A percentile compares a stretch with the other conserved stretches of the same genome.
These are phyloP conservation scores for Wallacemonas collosoma DNA, from an alignment of 208 protist species.

Conservation along the genomic window DNA sequence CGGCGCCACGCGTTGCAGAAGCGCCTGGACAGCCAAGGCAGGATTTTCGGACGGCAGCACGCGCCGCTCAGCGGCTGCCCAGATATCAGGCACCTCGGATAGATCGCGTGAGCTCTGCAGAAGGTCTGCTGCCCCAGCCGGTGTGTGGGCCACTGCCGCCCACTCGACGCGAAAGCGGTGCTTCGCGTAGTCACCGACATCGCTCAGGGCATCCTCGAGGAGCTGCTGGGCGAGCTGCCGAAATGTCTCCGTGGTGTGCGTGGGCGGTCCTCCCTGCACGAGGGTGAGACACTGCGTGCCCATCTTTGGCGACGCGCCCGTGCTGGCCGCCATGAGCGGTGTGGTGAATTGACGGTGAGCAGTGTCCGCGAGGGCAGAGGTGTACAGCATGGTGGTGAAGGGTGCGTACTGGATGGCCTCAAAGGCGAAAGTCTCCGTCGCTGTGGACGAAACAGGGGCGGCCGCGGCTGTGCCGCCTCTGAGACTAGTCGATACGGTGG, in stretches of 20 bases:
- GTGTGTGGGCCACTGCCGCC: neutral
- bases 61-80: neutral
- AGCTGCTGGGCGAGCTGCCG: neutral
- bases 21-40: neutral
- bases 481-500: neutral
- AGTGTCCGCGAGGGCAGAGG: neutral
- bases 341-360: neutral
- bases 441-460: too few relatives aligned
- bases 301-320: neutral
- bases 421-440: constrained; percentile 2
- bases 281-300: constrained; percentile 9
- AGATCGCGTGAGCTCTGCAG: neutral
- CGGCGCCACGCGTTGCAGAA: constrained; percentile 1
- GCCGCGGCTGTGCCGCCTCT: too few relatives aligned
- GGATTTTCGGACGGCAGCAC: neutral
- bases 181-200: constrained; percentile 1
- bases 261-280: constrained; percentile 5
- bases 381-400: constrained; percentile 2
- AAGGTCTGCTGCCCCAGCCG: neutral
- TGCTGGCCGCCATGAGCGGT: neutral
- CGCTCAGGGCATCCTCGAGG: neutral
- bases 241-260: constrained; percentile 1
- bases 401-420: constrained; percentile 5
- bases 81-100: neutral
- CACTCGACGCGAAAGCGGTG: constrained; percentile 6